These are phyloP conservation scores for Colletotrichum noveboracense DNA, from an alignment of 2,329 filamentous ascomycete genomes.

Conservation along the genomic window DNA sequence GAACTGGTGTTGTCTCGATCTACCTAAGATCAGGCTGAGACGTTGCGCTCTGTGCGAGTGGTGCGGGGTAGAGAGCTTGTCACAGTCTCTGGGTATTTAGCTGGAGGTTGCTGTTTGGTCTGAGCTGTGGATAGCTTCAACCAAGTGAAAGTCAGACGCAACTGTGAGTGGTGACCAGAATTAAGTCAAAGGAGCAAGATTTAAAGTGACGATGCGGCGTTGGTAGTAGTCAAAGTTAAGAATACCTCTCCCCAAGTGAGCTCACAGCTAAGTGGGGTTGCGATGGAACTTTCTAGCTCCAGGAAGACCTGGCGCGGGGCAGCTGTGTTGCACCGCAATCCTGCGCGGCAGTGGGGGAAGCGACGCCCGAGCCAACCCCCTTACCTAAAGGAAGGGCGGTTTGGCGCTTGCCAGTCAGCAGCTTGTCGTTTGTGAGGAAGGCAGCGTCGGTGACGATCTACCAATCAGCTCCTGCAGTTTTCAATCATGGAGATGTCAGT, in stretches of 20 bases:
- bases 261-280: constrained; percentile 2
- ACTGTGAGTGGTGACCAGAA: neutral
- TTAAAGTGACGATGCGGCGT: neutral
- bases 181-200: neutral
- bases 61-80: neutral
- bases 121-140: neutral
- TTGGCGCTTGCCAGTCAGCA: neutral
- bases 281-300: constrained; percentile 8
- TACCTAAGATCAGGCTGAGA: constrained; percentile 19
- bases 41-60: constrained; percentile 35
- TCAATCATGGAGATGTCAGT: neutral
- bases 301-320: neutral
- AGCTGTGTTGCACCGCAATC: neutral
- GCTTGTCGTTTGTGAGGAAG: neutral
- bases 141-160: neutral
- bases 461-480: neutral
- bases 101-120: neutral
- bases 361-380: neutral
- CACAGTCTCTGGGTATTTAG: neutral
- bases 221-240: neutral
- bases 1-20: neutral
- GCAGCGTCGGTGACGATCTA: neutral
- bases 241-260: neutral
- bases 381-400: neutral
- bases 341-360: neutral